Base-by-base conservation (phyloP, 2,329 filamentous ascomycete genomes). In the Fusarium sp. region DNA sequence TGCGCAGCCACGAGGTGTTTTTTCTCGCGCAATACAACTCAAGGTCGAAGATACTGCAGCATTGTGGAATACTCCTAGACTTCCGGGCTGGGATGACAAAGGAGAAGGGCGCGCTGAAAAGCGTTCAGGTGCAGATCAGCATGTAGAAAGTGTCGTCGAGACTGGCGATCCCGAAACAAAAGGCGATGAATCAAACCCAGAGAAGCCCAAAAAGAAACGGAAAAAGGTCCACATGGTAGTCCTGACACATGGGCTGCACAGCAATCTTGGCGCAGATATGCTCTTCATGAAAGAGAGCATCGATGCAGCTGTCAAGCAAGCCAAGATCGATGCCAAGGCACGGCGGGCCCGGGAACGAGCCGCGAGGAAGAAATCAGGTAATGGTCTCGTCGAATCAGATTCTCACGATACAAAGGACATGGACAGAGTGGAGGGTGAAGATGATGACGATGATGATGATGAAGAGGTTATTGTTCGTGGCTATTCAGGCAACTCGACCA, bases 231-330 rank as follows among this genome's bases (percentile, higher is more conserved):
- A 99, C 79, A 85, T 99, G 45, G 96, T 99, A 29, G 87, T 99
- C 38, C 83, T 99, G 55, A 98, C 96, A 0, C 96, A 99, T 83
- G 96, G 96, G 1, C 82, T 99, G 71, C 96, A 99, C 81, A 97
- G 95, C 82, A 99, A 99, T 80, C 86, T 98, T 18, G 94, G 96
- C 10, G 93, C 94, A 27, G 96, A 99, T 80, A 97, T 99, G 96
- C 86, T 99, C 25, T 99, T 93, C 79, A 84, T 99, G 80, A 99
- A 99, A 79, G 96, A 99, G 82, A 97, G 94, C 81, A 98, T 99
- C 70, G 96, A 99, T 83, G 90, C 91, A 33, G 91, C 93, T 6
- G 92, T 92, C 8, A 91, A 86, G 76, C 90, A 95, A 79, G 92
- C 93, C 33, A 91, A 91, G 75, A 84, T 90, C 55, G 91, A 93